Evolutionary conservation across 257 asterid genomes (phyloP).

Genomic region (Lithospermum erythrorhizon): DNA sequence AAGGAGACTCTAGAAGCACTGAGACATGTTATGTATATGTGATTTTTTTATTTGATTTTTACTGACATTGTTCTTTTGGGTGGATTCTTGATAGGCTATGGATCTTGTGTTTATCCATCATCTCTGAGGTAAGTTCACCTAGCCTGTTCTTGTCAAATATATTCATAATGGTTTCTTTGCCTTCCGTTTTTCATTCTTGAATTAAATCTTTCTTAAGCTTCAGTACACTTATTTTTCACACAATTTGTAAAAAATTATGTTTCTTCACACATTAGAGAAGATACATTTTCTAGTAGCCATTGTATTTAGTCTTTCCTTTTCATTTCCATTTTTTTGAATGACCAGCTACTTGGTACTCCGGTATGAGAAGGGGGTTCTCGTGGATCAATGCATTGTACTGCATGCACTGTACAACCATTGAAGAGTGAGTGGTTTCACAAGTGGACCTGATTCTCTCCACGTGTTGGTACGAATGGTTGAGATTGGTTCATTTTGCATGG

Average conservation of each 20-base stretch:
- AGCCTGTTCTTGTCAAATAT: not conserved
- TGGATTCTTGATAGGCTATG: slow-evolving; percentile 49
- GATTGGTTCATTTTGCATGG: slow-evolving; percentile 1
- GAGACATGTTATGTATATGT: no score
- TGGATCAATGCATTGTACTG: not conserved
- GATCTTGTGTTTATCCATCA: slow-evolving; percentile 84
- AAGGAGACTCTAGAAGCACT: no score
- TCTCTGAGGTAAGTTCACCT: slow-evolving; percentile 38
- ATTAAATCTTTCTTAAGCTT: no score
- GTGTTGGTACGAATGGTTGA: slow-evolving; percentile 2
- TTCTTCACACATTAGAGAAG: no score
- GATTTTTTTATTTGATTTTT: no score
- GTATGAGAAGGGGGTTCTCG: no score
- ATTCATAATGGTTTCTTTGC: not conserved
- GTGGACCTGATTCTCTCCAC: not conserved
- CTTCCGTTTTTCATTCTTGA: not conserved
- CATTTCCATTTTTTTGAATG: no score
- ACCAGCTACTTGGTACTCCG: no score
- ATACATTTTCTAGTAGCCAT: not conserved
- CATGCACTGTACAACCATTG: not conserved
- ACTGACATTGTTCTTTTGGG: not conserved
- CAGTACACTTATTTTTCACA: no score
- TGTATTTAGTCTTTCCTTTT: no score
- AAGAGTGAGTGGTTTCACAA: slow-evolving; percentile 5
- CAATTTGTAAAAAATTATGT: no score